Evolutionary conservation across 75 land plant genomes (phyloP), one percentile per base, ranked within the genome.

Genomic region (Pinus albicaulis): DNA sequence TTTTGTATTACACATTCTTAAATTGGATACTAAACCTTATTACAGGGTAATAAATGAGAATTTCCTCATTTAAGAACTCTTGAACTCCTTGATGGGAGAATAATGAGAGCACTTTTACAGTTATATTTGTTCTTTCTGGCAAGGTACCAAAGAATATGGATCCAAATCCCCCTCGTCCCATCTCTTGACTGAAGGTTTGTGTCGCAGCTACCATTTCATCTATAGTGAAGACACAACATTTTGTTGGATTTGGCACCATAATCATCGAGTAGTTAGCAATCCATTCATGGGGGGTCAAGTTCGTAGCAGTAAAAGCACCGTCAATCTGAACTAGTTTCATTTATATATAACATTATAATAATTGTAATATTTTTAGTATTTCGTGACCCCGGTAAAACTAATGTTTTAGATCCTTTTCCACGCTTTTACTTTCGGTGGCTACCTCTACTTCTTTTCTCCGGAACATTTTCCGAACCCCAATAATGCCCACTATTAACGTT

Each of bases 11-110:
- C 2, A 48, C 1, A 48, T 48, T 48, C 2, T 10, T 48, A 48
- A 48, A 48, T 48, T 10, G 2, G 53, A 48, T 11, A 12, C 53
- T 10, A 48, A 48, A 48, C 53, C 1, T 0, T 48, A 48, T 48
- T 48, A 48, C 12, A 2, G 10, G 12, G 53, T 48, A 8, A 64
- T 4, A 64, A 17, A 0, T 15, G 31, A 13, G 76, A 1, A 36
- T n/a, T 19, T 81, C 81, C 72, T 85, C 86, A 75, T 85, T 85
- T 6, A 80, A 44, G 25, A 85, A 85, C 73, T 85, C 80, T 14
- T 20, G 26, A 15, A 52, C 38, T 57, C 86, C 86, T 75, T 85
- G 86, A 4, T 65, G 56, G 71, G 83, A 80, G 5, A 71, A 55
- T 10, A 53, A 19, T n/a, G 86, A 80, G 20, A 81, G 78, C 22